Evolutionary conservation across 768 basidiomycete species (phyloP), one percentile per base, ranked within the genome.

Genomic region (Lactarius indigo): DNA sequence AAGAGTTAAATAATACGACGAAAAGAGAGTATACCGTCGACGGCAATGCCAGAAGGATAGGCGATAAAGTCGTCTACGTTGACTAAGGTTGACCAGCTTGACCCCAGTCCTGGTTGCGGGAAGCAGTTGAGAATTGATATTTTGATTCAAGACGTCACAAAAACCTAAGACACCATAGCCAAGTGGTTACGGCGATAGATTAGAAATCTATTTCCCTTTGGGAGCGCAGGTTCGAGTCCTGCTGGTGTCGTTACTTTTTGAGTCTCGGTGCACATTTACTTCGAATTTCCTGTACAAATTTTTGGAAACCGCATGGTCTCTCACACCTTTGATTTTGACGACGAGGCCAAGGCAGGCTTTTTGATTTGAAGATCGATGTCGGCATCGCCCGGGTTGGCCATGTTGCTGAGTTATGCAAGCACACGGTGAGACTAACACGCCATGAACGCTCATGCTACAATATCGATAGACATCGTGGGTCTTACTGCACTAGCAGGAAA

Each of bases 121-220:
- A 35, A 47, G 44, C n/a, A 9, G 8, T 12, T 7, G 47, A 4
- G 5, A 23, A 47, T 23, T 2, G 0, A 13, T 26, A 10, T 52
- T 13, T 50, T 52, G 6, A 15, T 26, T 26, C 13, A 26, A 6
- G 1, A 26, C 2, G 6, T 4, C 2, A 2, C 15, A 5, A 26
- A 52, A 0, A 15, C 2, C 20, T 13, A 9, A 72, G 85, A 84
- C 85, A 84, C 81, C 85, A 86, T 86, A 85, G 84, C 85, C 83
- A 86, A 86, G 84, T 85, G 84, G 85, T 86, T 86, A 86, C 84
- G 81, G 85, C 85, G 85, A 86, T 83, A 84, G 84, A 87, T 84
- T 84, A 84, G 84, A 84, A 84, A 74, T 74, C 74, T 74, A 73
- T 75, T 75, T 71, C 72, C 72, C 73, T 73, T 71, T 73, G 73